A percentile compares a stretch with the other conserved stretches of the same genome.
These are phyloP conservation scores for Suillus sp. DNA, from an alignment of 768 basidiomycete genomes.

Conservation along the genomic window DNA sequence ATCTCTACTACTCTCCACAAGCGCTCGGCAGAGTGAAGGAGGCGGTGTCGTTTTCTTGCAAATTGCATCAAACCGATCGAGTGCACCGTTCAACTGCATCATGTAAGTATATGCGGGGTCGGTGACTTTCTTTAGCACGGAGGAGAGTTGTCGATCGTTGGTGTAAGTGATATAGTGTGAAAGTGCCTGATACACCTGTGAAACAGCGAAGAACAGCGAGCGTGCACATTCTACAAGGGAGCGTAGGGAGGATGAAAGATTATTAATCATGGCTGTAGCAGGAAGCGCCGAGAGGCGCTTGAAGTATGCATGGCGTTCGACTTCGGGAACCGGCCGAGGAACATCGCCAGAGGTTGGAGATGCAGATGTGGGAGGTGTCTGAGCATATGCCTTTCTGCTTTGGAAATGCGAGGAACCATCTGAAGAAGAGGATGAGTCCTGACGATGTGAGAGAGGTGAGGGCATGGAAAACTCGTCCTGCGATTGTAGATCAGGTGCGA, in stretches of 20 bases:
- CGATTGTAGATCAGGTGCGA: slow-evolving; percentile 15
- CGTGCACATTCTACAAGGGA: slow-evolving; percentile 85
- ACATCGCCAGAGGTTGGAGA: slow-evolving; percentile 43
- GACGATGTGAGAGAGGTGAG: slow-evolving; percentile 43
- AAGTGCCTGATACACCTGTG: slow-evolving; percentile 87
- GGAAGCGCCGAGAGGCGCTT: slow-evolving; percentile 84
- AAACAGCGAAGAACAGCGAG: slow-evolving; percentile 88
- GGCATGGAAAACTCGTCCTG: slow-evolving; percentile 39
- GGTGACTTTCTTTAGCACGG: slow-evolving; percentile 80
- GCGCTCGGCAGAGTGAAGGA: slow-evolving; percentile 67
- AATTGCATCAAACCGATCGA: slow-evolving; percentile 89
- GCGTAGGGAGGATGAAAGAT: slow-evolving; percentile 70
- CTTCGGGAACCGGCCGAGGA: slow-evolving; percentile 52
- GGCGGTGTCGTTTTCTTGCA: slow-evolving; percentile 71
- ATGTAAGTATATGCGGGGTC: slow-evolving; percentile 84
- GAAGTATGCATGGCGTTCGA: slow-evolving; percentile 92
- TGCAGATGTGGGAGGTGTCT: slow-evolving; percentile 36
- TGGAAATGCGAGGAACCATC: slow-evolving; percentile 29
- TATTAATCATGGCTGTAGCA: slow-evolving; percentile 55
- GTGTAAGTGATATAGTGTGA: slow-evolving; percentile 86
- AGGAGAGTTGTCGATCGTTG: slow-evolving; percentile 79
- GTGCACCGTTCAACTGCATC: slow-evolving; percentile 78
- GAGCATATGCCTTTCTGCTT: slow-evolving; percentile 25
- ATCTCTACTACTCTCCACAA: slow-evolving; percentile 84
- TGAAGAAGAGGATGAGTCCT: slow-evolving; percentile 50